phyloP scores from a whole-genome alignment of 306 rosid genomes.

The Datisca glomerata region DNA sequence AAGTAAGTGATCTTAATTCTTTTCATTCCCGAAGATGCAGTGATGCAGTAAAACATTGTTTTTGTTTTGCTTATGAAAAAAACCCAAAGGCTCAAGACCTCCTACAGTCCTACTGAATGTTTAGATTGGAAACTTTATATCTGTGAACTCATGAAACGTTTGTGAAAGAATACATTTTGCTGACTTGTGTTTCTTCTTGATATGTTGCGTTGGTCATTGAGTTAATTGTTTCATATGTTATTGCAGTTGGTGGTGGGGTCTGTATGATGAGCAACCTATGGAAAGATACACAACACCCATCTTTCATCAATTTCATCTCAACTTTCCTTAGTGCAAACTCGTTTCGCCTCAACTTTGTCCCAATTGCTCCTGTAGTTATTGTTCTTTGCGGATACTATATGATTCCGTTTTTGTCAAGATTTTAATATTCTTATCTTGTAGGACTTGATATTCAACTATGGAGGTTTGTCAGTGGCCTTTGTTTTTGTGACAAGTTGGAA shows the following conservation, averaged over 20 bases:
- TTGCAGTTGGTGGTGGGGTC: conserved; percentile 46
- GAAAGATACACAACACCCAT: conserved; percentile 67
- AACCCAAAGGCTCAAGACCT: too few species aligned
- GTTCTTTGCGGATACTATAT: conserved; percentile 4
- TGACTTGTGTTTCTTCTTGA: too few species aligned
- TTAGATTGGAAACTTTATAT: too few species aligned
- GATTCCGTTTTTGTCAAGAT: background rate
- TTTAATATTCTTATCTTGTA: conserved; percentile 10
- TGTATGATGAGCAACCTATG: conserved; percentile 78
- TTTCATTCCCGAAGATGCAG: too few species aligned
- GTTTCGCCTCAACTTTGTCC: conserved; percentile 63
- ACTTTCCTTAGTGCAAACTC: conserved; percentile 53
- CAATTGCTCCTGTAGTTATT: conserved; percentile 49
- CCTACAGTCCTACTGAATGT: too few species aligned
- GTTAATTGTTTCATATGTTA: background rate
- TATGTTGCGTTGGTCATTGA: background rate
- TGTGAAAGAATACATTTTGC: too few species aligned
- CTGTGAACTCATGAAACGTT: too few species aligned
- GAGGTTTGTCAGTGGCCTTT: conserved; percentile 79
- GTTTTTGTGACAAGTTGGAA: conserved; percentile 66
- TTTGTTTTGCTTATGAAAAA: too few species aligned
- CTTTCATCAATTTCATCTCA: conserved; percentile 59
- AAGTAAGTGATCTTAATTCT: too few species aligned
- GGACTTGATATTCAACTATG: conserved; percentile 95
- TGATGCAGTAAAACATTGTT: too few species aligned